A percentile compares a stretch with the other conserved stretches of the same genome.
These are phyloP conservation scores for Hirschioporus abietinus DNA, from an alignment of 768 basidiomycete genomes.

Conservation along the genomic window DNA sequence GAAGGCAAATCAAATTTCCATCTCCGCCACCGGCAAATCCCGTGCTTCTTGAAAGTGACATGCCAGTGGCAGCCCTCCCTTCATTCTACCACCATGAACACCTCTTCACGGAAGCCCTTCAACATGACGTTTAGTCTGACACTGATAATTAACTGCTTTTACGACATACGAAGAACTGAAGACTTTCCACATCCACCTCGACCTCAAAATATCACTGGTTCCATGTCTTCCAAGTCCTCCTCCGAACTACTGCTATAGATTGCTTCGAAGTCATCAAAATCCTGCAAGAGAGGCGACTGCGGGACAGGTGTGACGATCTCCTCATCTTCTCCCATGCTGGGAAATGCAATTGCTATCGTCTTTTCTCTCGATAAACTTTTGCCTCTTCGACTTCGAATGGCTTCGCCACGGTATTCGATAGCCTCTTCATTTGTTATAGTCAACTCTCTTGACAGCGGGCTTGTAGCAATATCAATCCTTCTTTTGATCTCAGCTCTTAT, in stretches of 20 bases:
- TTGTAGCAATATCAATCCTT: conserved; percentile 20
- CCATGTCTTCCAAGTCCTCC: neutral
- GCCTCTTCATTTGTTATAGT: neutral
- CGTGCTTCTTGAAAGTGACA: no score
- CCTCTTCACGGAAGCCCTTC: no score
- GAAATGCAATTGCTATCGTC: neutral
- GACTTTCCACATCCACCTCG: neutral
- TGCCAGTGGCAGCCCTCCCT: no score
- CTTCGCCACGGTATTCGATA: neutral
- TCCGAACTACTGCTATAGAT: neutral
- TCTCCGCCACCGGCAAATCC: no score
- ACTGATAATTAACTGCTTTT: no score
- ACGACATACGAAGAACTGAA: neutral
- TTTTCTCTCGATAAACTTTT: neutral
- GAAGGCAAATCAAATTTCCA: no score
- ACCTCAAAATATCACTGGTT: neutral
- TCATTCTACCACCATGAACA: no score
- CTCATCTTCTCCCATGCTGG: neutral
- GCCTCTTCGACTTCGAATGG: neutral
- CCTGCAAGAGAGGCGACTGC: neutral
- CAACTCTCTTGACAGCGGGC: neutral
- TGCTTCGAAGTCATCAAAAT: neutral
- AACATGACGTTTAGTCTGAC: no score
- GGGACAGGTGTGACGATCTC: neutral
- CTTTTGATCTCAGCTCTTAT: conserved; percentile 29